These are phyloP conservation scores for Arthrobotrys entomopaga DNA, from an alignment of 2,329 filamentous ascomycete species.

Conservation along the genomic window DNA sequence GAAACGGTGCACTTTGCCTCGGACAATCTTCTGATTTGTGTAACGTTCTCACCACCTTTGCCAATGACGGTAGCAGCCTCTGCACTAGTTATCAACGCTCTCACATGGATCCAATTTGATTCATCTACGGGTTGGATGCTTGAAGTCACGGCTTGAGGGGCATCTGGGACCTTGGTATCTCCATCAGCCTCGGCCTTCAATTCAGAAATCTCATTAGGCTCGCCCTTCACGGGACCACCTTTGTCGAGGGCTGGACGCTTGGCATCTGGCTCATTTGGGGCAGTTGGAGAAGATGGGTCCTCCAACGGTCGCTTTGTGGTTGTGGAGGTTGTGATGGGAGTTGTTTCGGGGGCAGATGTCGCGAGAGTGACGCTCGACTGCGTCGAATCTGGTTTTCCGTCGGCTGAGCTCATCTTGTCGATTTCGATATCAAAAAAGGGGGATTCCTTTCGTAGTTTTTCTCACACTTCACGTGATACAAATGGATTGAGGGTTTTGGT, in stretches of 20 bases:
- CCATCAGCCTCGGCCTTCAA: conserved; percentile 69
- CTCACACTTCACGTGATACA: conserved; percentile 54
- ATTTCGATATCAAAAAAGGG: conserved; percentile 10
- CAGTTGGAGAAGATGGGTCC: conserved; percentile 93
- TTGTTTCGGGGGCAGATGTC: conserved; percentile 64
- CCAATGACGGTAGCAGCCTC: conserved; percentile 98
- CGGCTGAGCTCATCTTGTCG: conserved; percentile 62
- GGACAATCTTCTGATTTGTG: conserved; percentile 92
- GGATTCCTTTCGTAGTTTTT: conserved; percentile 11
- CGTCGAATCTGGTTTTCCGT: conserved; percentile 48
- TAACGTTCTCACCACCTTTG: conserved; percentile 98
- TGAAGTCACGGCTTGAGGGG: conserved; percentile 62
- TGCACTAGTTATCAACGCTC: conserved; percentile 94
- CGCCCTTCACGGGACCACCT: conserved; percentile 72
- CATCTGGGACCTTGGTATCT: conserved; percentile 75
- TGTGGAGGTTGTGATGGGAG: conserved; percentile 65
- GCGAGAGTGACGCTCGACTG: conserved; percentile 58
- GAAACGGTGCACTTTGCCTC: conserved; percentile 98
- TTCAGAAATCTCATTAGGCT: conserved; percentile 64
- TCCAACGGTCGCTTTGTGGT: conserved; percentile 92
- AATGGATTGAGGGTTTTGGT: conserved; percentile 21
- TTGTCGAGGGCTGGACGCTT: conserved; percentile 98
- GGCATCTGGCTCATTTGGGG: conserved; percentile 92
- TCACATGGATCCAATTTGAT: conserved; percentile 94
- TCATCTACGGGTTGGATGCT: conserved; percentile 78